phyloP scores from a whole-genome alignment of 208 protist species.

The Leishmania aethiopica region DNA sequence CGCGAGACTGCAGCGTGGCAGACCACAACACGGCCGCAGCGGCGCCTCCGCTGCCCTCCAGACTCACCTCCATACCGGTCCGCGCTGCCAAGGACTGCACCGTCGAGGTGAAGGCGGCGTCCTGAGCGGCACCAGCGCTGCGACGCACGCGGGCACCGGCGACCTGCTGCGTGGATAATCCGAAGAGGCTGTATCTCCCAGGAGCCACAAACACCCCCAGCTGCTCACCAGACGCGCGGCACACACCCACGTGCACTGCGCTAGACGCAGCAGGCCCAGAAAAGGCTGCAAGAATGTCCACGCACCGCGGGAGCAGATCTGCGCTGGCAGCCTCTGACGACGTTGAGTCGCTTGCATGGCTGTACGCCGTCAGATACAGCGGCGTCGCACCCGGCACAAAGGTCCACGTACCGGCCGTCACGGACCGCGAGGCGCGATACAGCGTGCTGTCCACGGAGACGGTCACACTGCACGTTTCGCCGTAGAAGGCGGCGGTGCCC shows the following conservation, averaged over 20 bases:
- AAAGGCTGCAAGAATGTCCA: not conserved
- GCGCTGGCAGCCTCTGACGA: not conserved
- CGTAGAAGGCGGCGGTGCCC: slow-evolving; percentile 25
- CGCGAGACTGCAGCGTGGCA: not conserved
- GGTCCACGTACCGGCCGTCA: slow-evolving; percentile 29
- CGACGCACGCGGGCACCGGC: slow-evolving; percentile 19
- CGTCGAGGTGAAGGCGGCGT: slow-evolving; percentile 15
- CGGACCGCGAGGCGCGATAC: slow-evolving; percentile 14
- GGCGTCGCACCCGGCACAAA: slow-evolving; percentile 16
- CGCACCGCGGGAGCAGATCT: not conserved
- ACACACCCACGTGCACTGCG: slow-evolving; percentile 21
- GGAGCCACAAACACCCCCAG: slow-evolving; percentile 21
- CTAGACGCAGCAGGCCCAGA: not conserved
- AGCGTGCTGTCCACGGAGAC: slow-evolving; percentile 26
- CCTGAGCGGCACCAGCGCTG: slow-evolving; percentile 13
- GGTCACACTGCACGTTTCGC: slow-evolving; percentile 30
- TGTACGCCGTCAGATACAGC: slow-evolving; percentile 8
- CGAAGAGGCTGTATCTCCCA: slow-evolving; percentile 11
- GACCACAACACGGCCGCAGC: slow-evolving; percentile 18
- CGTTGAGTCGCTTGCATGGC: not conserved
- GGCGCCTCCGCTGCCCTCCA: slow-evolving; percentile 3
- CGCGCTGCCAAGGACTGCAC: slow-evolving; percentile 7
- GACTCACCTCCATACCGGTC: slow-evolving; percentile 14
- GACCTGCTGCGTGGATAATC: slow-evolving; percentile 8
- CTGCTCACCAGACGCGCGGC: slow-evolving; percentile 3